Conservation (phyloP, 164 flowering plant genomes). For the Nelumbo lutea region DNA sequence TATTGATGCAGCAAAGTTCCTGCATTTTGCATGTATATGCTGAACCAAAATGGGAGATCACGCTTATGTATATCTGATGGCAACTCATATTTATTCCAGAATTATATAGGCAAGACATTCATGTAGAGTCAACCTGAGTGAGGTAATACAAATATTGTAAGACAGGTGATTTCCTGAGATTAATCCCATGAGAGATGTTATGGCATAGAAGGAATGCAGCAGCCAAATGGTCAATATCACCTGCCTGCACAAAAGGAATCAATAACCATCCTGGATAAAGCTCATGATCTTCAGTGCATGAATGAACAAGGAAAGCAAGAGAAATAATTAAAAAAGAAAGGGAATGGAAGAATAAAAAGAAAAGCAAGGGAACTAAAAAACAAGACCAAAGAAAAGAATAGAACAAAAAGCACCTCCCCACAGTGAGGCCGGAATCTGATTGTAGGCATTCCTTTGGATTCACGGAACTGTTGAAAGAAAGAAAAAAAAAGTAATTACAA, state of each 20-base stretch:
- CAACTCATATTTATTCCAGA: background rate
- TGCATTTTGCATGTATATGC: background rate
- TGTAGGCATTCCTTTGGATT: conserved; percentile 56
- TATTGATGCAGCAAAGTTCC: background rate
- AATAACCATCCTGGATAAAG: background rate
- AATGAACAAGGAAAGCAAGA: background rate
- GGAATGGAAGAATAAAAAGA: background rate
- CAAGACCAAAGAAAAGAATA: too few species aligned
- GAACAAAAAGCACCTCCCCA: conserved; percentile 43
- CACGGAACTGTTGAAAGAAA: conserved; percentile 46
- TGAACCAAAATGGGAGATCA: background rate
- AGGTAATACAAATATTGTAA: conserved; percentile 71
- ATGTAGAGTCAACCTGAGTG: conserved; percentile 46
- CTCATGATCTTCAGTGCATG: background rate
- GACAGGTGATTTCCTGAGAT: conserved; percentile 60
- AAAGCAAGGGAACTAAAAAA: background rate
- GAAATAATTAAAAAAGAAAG: background rate
- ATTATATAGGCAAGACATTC: background rate
- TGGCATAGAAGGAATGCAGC: conserved; percentile 59
- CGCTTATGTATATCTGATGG: background rate
- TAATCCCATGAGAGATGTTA: conserved; percentile 66
- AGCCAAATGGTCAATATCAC: conserved; percentile 70
- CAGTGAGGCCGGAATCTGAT: conserved; percentile 63
- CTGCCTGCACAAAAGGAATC: conserved; percentile 44
- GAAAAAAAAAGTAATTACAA: background rate